Base-by-base conservation (phyloP, 495 filamentous ascomycete species). In the Aspergillus sclerotioniger region DNA sequence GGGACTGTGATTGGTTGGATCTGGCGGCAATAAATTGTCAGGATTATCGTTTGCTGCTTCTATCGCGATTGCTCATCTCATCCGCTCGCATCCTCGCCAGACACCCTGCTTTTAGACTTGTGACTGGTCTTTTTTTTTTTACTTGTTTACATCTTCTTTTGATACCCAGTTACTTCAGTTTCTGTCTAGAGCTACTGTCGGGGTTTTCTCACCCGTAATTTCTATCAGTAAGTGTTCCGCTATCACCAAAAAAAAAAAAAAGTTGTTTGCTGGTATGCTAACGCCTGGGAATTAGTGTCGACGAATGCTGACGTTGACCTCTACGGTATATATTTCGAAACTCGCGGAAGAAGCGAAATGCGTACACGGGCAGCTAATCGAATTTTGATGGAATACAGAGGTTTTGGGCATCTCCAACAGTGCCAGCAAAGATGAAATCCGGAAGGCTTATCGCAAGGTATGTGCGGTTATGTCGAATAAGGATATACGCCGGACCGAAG, bases 361-460 rank as follows among this genome's bases (percentile, higher is more conserved):
- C 6, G 25, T 12, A 25, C 31, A 20, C 21, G 9, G 19, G 49
- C 43, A 31, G 47, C 53, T 67, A 29, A 66, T 64, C 65, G 46
- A 43, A 44, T 29, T 54, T 17, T 37, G 20, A 56, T 46, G 19
- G 13, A 44, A 52, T 25, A 57, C 60, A 87, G 93, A 87, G 75
- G 79, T 96, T 70, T 84, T 98, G 48, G 88, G 85, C 43, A 77
- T 97, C 61, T 74, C 84, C 56, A 84, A 79, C 61, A 71, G 71
- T 48, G 88, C 93, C 39, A 85, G 76, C 67, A 89, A 90, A 66
- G 82, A 87, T 62, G 91, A 97, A 57, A 90, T 98, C 73, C 96
- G 95, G 71, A 96, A 97, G 71, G 95, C 94, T 41, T 98, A 97
- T 73, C 90, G 92, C 73, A 98, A 96, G 85, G 94, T 91, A 63